Evolutionary conservation across 1,284 basidiomycete species (phyloP), one percentile per base, ranked within the genome.

Genomic region (Microbotryum violaceum): DNA sequence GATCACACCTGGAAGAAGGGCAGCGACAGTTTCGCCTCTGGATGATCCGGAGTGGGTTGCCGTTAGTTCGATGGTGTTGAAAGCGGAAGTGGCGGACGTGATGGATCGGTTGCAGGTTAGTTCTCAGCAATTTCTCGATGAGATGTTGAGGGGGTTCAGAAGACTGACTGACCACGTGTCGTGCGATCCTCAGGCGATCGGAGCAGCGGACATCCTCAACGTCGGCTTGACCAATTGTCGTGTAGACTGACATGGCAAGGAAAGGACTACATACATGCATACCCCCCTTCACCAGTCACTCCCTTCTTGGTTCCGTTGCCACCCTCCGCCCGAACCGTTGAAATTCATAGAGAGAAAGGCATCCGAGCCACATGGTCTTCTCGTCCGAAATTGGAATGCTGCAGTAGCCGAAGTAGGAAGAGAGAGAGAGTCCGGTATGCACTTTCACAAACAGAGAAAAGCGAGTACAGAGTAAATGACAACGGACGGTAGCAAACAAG

Each of bases 141-240:
- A 31, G 31, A 9, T 10, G 8, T 31, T 8, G 7, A 31, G 31
- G 8, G 31, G 31, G 1, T 31, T 10, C 31, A 31, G 9, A 1
- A 27, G 27, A 27, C 6, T 27, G 27, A 44, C 42, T 52, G 48
- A 53, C 16, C 16, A 10, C 2, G 6, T 33, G 27, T 14, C 4
- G 18, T 27, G 29, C 2, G 10, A 33, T 42, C 12, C 1, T 12
- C 25, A 67, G 63, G 65, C 63, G 7, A 64, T 66, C 29, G 94
- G 94, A 23, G 94, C 94, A 0, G 83, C 88, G 74, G 94, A 98
- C 75, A 84, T 97, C 55, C 77, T 97, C 68, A 85, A 94, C 61
- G 86, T 96, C 71, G 88, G 85, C 66, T 78, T 98, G 69, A 86
- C 91, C 75, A 97, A 97, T 75, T 97, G 92, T 78, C 84, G 93